phyloP scores from a whole-genome alignment of 2,329 filamentous ascomycete species.

The Aureobasidium vineae region DNA sequence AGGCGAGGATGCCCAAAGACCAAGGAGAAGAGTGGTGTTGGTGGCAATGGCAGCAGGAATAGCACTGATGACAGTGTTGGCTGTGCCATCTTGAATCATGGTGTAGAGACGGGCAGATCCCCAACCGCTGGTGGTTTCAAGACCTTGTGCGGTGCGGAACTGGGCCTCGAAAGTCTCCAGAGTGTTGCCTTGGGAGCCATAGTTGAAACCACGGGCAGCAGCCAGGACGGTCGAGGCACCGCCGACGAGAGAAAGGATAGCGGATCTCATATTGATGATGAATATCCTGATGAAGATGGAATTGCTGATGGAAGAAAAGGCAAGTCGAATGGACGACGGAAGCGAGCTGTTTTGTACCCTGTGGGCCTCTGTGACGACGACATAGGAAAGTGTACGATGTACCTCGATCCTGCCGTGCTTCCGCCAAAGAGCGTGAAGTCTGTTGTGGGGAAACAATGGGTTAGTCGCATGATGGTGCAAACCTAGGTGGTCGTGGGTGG shows the following conservation, averaged over 20 bases:
- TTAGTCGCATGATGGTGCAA: constrained; percentile 23
- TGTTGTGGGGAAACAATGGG: constrained; percentile 25
- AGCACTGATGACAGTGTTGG: constrained; percentile 62
- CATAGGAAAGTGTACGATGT: constrained; percentile 8
- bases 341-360: constrained; percentile 24
- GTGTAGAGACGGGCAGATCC: constrained; percentile 69
- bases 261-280: constrained; percentile 25
- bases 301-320: neutral
- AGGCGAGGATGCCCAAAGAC: constrained; percentile 75
- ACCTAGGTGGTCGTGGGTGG: neutral
- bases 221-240: constrained; percentile 42
- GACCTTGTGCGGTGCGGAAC: constrained; percentile 63
- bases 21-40: constrained; percentile 74
- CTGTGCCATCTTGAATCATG: constrained; percentile 67
- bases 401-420: constrained; percentile 23
- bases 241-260: constrained; percentile 37
- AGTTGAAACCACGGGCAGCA: constrained; percentile 67
- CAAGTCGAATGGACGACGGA: constrained; percentile 1
- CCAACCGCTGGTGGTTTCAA: constrained; percentile 65
- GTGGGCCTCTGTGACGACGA: constrained; percentile 22
- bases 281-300: neutral
- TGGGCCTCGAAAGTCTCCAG: constrained; percentile 65
- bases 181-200: constrained; percentile 60
- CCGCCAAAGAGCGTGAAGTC: constrained; percentile 12
- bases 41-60: constrained; percentile 82